These are phyloP conservation scores for Dentipellis fragilis DNA, from an alignment of 768 basidiomycete genomes.

Conservation along the genomic window DNA sequence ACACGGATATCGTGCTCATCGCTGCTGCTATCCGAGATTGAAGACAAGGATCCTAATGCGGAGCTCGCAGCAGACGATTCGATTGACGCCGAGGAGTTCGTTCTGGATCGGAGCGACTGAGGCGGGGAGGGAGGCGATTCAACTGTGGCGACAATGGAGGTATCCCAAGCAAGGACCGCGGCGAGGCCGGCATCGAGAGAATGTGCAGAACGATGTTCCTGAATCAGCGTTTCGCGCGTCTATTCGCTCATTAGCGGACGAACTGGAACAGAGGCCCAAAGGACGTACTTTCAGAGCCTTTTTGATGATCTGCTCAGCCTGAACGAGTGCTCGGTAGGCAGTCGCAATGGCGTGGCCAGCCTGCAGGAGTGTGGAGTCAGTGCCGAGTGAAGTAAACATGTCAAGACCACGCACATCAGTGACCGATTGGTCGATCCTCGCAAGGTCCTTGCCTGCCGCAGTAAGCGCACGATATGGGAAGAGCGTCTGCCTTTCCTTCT, in stretches of 20 bases:
- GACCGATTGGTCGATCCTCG: conserved; percentile 42
- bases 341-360: conserved; percentile 4
- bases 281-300: conserved; percentile 10
- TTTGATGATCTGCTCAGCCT: conserved; percentile 7
- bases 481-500: conserved; percentile 9
- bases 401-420: conserved; percentile 31
- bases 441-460: conserved; percentile 46
- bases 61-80: conserved; percentile 26
- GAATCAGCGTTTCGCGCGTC: not conserved
- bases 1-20: conserved; percentile 58
- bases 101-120: not conserved
- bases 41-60: conserved; percentile 30
- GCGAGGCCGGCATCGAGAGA: not conserved
- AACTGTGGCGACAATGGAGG: not conserved
- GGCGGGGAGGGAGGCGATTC: not conserved
- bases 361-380: not conserved
- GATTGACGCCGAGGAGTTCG: conserved; percentile 3
- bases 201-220: not conserved
- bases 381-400: not conserved
- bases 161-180: conserved; percentile 1
- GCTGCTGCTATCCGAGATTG: conserved; percentile 33
- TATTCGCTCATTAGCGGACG: not conserved
- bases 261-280: not conserved
- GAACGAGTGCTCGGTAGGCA: conserved; percentile 6
- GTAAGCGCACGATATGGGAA: conserved; percentile 40